Evolutionary conservation across 2,329 filamentous ascomycete genomes (phyloP).

Genomic region (Aspergillus fumigatus): DNA sequence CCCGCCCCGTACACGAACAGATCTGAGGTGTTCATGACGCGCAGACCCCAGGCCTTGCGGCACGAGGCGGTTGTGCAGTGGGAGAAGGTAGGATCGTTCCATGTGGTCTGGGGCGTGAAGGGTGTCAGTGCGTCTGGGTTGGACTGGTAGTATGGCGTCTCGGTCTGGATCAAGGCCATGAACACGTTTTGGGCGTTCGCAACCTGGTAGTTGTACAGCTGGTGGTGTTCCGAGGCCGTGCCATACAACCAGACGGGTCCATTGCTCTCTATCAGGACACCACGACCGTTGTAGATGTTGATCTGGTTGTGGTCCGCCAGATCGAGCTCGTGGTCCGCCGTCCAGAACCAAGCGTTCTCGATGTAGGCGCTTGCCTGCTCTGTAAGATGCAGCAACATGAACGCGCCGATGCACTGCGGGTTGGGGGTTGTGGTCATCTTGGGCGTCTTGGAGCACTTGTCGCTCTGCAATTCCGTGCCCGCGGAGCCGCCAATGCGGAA

Average conservation of each 20-base stretch:
- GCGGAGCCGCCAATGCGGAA: constrained; percentile 84
- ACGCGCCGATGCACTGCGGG: constrained; percentile 67
- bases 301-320: constrained; percentile 61
- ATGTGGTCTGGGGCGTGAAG: constrained; percentile 32
- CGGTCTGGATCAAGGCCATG: constrained; percentile 79
- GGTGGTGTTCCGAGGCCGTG: constrained; percentile 60
- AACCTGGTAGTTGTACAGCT: constrained; percentile 77
- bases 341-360: constrained; percentile 90
- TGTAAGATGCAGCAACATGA: constrained; percentile 57
- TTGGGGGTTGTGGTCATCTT: constrained; percentile 58
- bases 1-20: constrained; percentile 68
- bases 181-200: constrained; percentile 72
- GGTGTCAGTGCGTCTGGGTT: constrained; percentile 66
- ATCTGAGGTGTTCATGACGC: constrained; percentile 62
- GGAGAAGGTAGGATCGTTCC: constrained; percentile 61
- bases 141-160: constrained; percentile 81
- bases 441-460: constrained; percentile 75
- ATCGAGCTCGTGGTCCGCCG: constrained; percentile 86
- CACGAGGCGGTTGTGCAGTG: constrained; percentile 55
- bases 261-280: constrained; percentile 72
- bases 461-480: constrained; percentile 75
- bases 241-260: constrained; percentile 80
- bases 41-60: constrained; percentile 73
- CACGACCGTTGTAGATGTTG: constrained; percentile 80
- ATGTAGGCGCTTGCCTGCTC: constrained; percentile 63